Base-by-base conservation (phyloP, 225 moss, liverwort and hornwort species). In the Takakia lepidozioides region DNA sequence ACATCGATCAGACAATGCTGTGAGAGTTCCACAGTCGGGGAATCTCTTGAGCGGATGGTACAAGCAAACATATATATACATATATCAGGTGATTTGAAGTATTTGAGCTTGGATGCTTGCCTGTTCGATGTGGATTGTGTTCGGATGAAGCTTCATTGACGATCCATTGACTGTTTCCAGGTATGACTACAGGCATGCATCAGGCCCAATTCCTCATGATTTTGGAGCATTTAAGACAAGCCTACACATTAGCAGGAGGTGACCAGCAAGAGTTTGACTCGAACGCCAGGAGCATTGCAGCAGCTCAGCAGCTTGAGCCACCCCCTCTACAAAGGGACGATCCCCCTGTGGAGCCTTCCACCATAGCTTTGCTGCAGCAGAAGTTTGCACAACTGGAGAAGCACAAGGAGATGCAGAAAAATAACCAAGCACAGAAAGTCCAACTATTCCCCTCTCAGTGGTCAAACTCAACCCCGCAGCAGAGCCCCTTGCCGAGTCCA, bases 361-460 rank as follows among this genome's bases (percentile, higher is more conserved):
- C 63, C 18, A 73, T 75, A 1, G 65, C 82, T n/a, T 69, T 86
- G 9, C 59, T 82, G 0, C 74, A 78, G 26, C 79, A 86, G 7
- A 82, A 79, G 52, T 86, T 82, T 13, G 73, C 82, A 3, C 79
- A 82, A 51, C 48, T 86, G 52, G 79, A 82, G 52, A 59, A 67
- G 39, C 70, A 82, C 52, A 86, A 79, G 57, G 76, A 77, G 36
- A 68, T 72, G 40, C 76, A 77, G 30, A 72, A 82, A 49, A 65
- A 78, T 6, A 65, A 56, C 2, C 74, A 66, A 25, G 66, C 52
- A 5, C 78, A 75, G 16, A 72, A 76, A 18, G 56, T 70, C 32
- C 78, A 82, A 49, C 55, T 79, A 16, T 86, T 70, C 32, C 75
- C 78, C 7, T 27, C 68, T 3, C 69, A 73, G 60, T 83, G 63